Evolutionary conservation across 805 yeast species (phyloP).

Genomic region (Saccharomycopsis olivae): DNA sequence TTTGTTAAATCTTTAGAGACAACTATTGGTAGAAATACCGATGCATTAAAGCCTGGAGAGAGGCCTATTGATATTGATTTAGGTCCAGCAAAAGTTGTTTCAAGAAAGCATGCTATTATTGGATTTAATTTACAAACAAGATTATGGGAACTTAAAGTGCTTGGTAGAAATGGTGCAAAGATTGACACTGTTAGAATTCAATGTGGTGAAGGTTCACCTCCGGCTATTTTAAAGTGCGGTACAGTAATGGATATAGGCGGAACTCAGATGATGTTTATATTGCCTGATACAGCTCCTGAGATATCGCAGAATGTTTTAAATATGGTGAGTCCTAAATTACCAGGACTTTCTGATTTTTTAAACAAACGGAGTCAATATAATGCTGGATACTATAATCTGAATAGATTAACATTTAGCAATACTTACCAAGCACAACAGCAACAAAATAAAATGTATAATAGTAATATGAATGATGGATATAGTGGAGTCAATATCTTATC

Average conservation of each 20-base stretch:
- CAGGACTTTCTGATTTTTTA: slow-evolving; percentile 19
- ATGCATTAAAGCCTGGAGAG: slow-evolving; percentile 16
- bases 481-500: slow-evolving; percentile 3
- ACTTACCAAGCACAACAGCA: slow-evolving; percentile 19
- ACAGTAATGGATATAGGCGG: slow-evolving; percentile 91
- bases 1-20: slow-evolving; percentile 73
- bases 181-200: slow-evolving; percentile 52
- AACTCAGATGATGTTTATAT: slow-evolving; percentile 96
- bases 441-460: neutral
- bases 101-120: slow-evolving; percentile 81
- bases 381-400: slow-evolving; percentile 18
- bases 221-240: slow-evolving; percentile 68
- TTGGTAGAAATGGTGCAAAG: slow-evolving; percentile 90
- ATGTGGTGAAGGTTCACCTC: slow-evolving; percentile 32
- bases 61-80: slow-evolving; percentile 64
- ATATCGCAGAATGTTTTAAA: slow-evolving; percentile 35
- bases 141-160: slow-evolving; percentile 75
- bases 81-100: slow-evolving; percentile 96
- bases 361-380: slow-evolving; percentile 18
- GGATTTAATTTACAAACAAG: slow-evolving; percentile 64
- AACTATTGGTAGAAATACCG: slow-evolving; percentile 80
- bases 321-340: slow-evolving; percentile 25
- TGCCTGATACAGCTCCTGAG: slow-evolving; percentile 80
- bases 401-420: slow-evolving; percentile 14
- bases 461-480: neutral